Conservation (phyloP, 768 basidiomycete genomes). For the Kwoniella sp. region DNA sequence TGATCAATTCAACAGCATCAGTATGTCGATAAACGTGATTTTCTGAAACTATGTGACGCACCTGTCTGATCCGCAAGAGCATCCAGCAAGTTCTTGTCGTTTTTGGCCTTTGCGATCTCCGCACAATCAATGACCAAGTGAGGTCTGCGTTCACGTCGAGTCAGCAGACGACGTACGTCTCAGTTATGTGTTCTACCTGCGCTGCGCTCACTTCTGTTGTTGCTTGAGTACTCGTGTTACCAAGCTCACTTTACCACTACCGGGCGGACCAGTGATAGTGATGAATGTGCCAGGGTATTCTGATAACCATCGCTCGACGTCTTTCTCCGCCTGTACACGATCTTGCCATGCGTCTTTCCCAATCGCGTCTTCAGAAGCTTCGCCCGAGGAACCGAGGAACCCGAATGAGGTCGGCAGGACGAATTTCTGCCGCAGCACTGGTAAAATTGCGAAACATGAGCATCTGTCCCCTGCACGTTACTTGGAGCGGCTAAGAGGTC, state of each 20-base stretch:
- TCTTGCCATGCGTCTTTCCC: constrained; percentile 74
- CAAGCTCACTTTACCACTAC: constrained; percentile 57
- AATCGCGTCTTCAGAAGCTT: constrained; percentile 30
- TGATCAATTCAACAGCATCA: too few species aligned
- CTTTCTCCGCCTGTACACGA: constrained; percentile 71
- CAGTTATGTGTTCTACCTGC: too few species aligned
- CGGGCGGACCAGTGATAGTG: constrained; percentile 57
- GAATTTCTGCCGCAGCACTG: constrained; percentile 34
- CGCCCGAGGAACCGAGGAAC: constrained; percentile 28
- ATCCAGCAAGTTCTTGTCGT: constrained; percentile 68
- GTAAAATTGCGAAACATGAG: not conserved
- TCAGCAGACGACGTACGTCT: too few species aligned
- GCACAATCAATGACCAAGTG: constrained; percentile 80
- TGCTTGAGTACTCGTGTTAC: constrained; percentile 53
- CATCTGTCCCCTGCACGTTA: too few species aligned
- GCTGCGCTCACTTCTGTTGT: constrained; percentile 53
- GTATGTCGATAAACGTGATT: too few species aligned
- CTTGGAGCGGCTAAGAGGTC: too few species aligned
- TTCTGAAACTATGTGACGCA: constrained; percentile 57
- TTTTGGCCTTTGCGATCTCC: constrained; percentile 64
- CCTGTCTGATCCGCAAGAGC: constrained; percentile 79
- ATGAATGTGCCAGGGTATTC: constrained; percentile 72
- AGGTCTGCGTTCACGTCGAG: constrained; percentile 60
- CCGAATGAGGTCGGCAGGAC: constrained; percentile 33
- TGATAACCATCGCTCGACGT: constrained; percentile 69